A percentile compares a stretch with the other conserved stretches of the same genome.
phyloP scores from a whole-genome alignment of 148 eudicot genomes.

The Cornus florida region DNA sequence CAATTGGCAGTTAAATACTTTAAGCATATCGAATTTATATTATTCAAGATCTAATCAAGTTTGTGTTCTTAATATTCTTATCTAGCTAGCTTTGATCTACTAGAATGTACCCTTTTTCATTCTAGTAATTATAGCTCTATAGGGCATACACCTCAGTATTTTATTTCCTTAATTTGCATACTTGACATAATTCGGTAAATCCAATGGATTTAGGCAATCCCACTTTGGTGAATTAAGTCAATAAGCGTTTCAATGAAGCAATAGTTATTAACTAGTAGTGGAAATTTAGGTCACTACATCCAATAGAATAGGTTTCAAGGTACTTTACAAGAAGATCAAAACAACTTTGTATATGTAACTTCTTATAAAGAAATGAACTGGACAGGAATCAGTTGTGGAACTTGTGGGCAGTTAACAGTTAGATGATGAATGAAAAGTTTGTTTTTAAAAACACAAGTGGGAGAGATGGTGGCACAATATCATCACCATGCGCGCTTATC shows the following conservation, averaged over 20 bases:
- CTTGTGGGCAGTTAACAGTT: not conserved
- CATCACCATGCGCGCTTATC: not conserved
- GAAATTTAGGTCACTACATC: constrained; percentile 4
- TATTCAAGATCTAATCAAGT: constrained; percentile 4
- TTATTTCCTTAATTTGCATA: no score
- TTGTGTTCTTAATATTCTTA: not conserved
- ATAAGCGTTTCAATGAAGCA: not conserved
- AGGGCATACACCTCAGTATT: constrained; percentile 16
- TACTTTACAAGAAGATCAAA: not conserved
- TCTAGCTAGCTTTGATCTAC: constrained; percentile 19
- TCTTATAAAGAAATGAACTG: not conserved
- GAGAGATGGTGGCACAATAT: constrained; percentile 8
- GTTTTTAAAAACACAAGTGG: constrained; percentile 1
- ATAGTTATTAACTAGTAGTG: not conserved
- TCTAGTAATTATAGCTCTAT: constrained; percentile 19
- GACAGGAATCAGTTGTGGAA: not conserved
- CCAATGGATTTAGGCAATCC: constrained; percentile 1
- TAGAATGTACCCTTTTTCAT: constrained; percentile 20
- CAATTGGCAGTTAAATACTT: not conserved
- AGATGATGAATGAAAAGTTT: not conserved
- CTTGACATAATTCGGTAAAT: not conserved
- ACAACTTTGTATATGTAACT: not conserved
- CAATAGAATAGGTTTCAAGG: not conserved
- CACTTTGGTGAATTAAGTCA: not conserved
- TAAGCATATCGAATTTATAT: constrained; percentile 14